A percentile compares a stretch with the other conserved stretches of the same genome.
Evolutionary conservation across 495 filamentous ascomycete species (phyloP).

Genomic region (Astrothelium subdiscretum): DNA sequence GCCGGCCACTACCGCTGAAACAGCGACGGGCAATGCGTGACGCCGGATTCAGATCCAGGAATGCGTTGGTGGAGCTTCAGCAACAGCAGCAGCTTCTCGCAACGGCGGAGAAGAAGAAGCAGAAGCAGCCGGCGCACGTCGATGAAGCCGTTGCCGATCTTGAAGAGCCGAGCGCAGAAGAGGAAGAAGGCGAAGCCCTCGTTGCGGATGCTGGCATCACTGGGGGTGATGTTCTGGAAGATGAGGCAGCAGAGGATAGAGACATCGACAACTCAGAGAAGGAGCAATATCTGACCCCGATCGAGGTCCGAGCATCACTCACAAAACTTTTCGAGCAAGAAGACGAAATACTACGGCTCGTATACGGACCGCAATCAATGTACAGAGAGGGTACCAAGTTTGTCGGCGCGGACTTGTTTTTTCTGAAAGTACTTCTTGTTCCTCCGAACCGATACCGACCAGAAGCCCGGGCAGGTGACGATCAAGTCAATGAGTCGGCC

Average conservation of each 20-base stretch:
- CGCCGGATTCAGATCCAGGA: conserved; percentile 52
- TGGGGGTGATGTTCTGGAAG: conserved; percentile 16
- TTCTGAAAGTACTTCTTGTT: conserved; percentile 70
- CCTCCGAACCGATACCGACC: conserved; percentile 91
- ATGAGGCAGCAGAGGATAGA: conserved; percentile 37
- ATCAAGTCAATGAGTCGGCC: conserved; percentile 67
- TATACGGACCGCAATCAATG: conserved; percentile 65
- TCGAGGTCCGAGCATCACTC: conserved; percentile 65
- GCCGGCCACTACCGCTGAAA: conserved; percentile 61
- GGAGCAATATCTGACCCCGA: conserved; percentile 58
- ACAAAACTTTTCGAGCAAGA: conserved; percentile 78
- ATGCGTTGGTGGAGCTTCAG: conserved; percentile 40
- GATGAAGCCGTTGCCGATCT: conserved; percentile 68
- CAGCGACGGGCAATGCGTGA: conserved; percentile 61
- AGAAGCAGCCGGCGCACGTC: conserved; percentile 26
- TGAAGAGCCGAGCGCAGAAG: conserved; percentile 32
- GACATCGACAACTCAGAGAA: conserved; percentile 26
- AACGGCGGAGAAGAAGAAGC: conserved; percentile 10
- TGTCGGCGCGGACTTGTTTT: conserved; percentile 80
- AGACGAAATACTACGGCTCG: conserved; percentile 60
- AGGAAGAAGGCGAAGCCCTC: conserved; percentile 33
- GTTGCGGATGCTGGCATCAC: conserved; percentile 29
- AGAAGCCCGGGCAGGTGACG: conserved; percentile 65
- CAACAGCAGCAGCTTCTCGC: conserved; percentile 15
- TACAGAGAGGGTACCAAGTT: conserved; percentile 33